Percentiles rank a stretch among this genome's conserved stretches.
phyloP scores from a whole-genome alignment of 208 protist genomes.

The Trypanosomatidae sp. region DNA sequence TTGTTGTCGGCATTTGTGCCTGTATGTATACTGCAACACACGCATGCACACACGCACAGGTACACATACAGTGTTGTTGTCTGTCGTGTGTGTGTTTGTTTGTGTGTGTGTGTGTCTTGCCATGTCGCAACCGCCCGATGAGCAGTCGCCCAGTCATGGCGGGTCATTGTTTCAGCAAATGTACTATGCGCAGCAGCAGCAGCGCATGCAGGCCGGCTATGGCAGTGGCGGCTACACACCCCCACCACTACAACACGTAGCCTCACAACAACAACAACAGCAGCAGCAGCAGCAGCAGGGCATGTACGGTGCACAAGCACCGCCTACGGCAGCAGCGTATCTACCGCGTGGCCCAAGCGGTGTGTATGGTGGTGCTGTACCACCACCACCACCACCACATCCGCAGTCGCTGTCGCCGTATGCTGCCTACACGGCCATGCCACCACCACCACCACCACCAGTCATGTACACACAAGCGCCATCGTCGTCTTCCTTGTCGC shows the following conservation, averaged over 20 bases:
- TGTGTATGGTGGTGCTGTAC: background rate
- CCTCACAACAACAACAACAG: slow-evolving; percentile 5
- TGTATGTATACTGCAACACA: no score
- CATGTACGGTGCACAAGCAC: background rate
- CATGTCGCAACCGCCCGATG: background rate
- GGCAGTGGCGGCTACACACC: no score
- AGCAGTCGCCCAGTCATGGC: slow-evolving; percentile 7
- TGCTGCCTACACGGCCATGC: slow-evolving; percentile 1
- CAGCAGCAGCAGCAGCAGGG: slow-evolving; percentile 10
- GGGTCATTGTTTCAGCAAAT: slow-evolving; percentile 73
- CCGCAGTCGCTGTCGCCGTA: slow-evolving; percentile 2
- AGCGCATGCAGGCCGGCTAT: slow-evolving; percentile 5
- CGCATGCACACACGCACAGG: no score
- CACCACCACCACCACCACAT: slow-evolving; percentile 9
- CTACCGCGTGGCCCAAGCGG: background rate
- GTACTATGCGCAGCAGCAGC: slow-evolving; percentile 52
- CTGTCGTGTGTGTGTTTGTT: no score
- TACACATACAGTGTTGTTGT: no score
- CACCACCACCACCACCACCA: slow-evolving; percentile 1
- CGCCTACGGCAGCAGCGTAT: slow-evolving; percentile 8
- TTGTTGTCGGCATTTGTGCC: no score
- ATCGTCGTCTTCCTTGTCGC: slow-evolving; percentile 6
- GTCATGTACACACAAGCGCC: slow-evolving; percentile 6
- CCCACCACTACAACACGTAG: background rate
- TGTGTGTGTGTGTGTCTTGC: no score